Conservation (phyloP, 768 basidiomycete genomes). For the Kwoniella sp. region DNA sequence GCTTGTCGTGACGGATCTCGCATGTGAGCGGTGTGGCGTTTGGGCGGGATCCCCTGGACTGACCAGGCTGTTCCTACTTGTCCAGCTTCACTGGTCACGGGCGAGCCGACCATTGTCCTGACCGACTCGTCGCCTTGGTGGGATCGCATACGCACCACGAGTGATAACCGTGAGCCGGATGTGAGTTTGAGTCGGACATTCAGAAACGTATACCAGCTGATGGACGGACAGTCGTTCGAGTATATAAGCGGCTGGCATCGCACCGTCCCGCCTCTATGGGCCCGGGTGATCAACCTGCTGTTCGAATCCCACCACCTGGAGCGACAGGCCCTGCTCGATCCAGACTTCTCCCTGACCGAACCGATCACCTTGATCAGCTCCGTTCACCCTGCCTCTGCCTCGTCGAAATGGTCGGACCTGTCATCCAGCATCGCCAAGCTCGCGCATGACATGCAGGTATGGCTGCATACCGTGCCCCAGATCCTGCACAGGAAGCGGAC, state of each 20-base stretch:
- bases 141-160: background rate
- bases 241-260: slow-evolving; percentile 9
- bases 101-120: slow-evolving; percentile 3
- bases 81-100: slow-evolving; percentile 1
- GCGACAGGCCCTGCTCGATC: slow-evolving; percentile 5
- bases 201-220: background rate
- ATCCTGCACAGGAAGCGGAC: slow-evolving; percentile 2
- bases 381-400: background rate
- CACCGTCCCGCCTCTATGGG: slow-evolving; percentile 1
- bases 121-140: slow-evolving; percentile 7
- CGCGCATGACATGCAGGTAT: background rate
- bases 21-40: background rate
- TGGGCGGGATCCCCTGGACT: background rate
- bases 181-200: background rate
- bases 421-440: background rate
- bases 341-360: background rate
- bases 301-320: slow-evolving; percentile 6
- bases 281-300: slow-evolving; percentile 3
- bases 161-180: background rate
- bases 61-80: background rate
- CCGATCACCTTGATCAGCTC: background rate
- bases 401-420: background rate
- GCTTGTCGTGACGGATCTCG: slow-evolving; percentile 3
- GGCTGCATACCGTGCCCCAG: background rate
- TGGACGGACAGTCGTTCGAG: slow-evolving; percentile 3